Evolutionary conservation across 768 basidiomycete genomes (phyloP).

Genomic region (Lactifluus rugatus): DNA sequence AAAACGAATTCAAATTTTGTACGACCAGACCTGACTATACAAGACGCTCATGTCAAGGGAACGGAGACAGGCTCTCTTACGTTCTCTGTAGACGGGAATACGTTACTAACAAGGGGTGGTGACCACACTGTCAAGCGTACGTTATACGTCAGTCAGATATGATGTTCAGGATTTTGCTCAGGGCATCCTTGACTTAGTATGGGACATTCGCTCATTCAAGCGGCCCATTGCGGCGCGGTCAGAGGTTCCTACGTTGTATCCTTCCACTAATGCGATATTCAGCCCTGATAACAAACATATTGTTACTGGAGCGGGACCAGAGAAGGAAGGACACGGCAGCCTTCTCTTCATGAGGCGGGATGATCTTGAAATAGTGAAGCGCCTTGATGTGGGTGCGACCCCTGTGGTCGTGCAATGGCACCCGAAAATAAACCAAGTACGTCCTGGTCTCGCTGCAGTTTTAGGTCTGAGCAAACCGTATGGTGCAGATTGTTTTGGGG

Average conservation of each 20-base stretch:
- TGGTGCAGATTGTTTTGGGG: slow-evolving; percentile 68
- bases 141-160: slow-evolving; percentile 27
- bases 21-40: slow-evolving; percentile 75
- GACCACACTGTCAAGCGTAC: slow-evolving; percentile 93
- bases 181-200: slow-evolving; percentile 44
- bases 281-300: slow-evolving; percentile 90
- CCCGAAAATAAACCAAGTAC: slow-evolving; percentile 94
- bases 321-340: slow-evolving; percentile 59
- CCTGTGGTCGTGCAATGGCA: slow-evolving; percentile 94
- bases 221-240: slow-evolving; percentile 68
- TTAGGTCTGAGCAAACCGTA: slow-evolving; percentile 8
- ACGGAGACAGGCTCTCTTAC: slow-evolving; percentile 80
- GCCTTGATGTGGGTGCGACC: slow-evolving; percentile 58
- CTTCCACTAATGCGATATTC: slow-evolving; percentile 88
- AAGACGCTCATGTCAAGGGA: slow-evolving; percentile 79
- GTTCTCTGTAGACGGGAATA: slow-evolving; percentile 82
- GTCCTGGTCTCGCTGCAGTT: neutral
- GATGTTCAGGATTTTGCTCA: neutral
- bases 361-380: slow-evolving; percentile 57
- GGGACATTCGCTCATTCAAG: slow-evolving; percentile 89
- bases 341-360: slow-evolving; percentile 67
- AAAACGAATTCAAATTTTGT: slow-evolving; percentile 87
- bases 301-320: slow-evolving; percentile 66
- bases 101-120: slow-evolving; percentile 80
- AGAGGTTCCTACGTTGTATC: slow-evolving; percentile 69